Evolutionary conservation across 1,284 basidiomycete species (phyloP), one percentile per base, ranked within the genome.

Genomic region (Coniferiporia sulphurascens): DNA sequence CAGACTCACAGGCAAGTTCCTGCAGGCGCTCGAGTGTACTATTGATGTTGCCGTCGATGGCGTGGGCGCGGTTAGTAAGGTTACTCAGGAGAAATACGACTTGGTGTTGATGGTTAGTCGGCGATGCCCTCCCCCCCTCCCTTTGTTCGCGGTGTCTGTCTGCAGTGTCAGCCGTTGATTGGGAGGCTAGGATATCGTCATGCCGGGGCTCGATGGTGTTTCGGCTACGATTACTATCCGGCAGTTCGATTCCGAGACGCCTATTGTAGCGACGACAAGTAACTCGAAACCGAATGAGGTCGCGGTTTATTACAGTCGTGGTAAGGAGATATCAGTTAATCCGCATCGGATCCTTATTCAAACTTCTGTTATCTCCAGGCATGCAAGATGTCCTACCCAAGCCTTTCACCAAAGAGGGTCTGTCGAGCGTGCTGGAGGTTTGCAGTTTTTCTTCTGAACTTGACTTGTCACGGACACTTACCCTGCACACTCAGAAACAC

Each of bases 311-410:
- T 93, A 60, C 50, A 52, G 45, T 38, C 55, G 59, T 38, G 58
- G 58, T 48, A 48, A 41, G 36, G 27, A 32, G 3, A 46, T 21
- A 46, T 46, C 19, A n/a, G 17, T 46, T 46, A 27, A 5, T 3
- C 27, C 27, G 2, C 1, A 55, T 17, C 8, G 4, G 12, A 19
- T 15, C 21, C 2, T 21, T 50, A 48, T n/a, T 35, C 49, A 27
- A n/a, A n/a, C n/a, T 21, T 22, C 27, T 27, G 17, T 53, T 22
- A 48, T 59, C 46, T 27, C 27, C 43, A 81, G 88, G 93, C 22
- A 98, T 98, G 95, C 97, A 96, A 72, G 95, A 98, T 73, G 90
- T 97, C 60, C 76, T 98, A 17, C 91, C 95, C 6, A 98, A 98
- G 72, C 95, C 95, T 1, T 98, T 98, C 74, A 96, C 93, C 13